Percentiles rank a stretch among this genome's conserved stretches.
phyloP scores from a whole-genome alignment of 352 stramenopile species.

The Phytophthora colocasiae region DNA sequence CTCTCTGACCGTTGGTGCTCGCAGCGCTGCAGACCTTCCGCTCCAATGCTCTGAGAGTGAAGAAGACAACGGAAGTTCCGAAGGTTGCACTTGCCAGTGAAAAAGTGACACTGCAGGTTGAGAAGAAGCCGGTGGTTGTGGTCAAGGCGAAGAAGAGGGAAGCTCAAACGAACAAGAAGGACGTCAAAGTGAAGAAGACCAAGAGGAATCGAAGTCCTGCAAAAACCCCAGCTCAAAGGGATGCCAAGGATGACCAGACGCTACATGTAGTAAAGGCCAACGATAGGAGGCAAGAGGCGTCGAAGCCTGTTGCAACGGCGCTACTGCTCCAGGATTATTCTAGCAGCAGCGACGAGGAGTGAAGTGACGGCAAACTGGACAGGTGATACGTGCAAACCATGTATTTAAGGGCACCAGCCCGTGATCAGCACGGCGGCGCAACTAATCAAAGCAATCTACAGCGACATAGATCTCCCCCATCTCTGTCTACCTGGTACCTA shows the following conservation, averaged over 20 bases:
- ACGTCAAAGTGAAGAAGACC: slow-evolving; percentile 25
- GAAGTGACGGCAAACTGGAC: background rate
- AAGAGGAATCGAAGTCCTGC: slow-evolving; percentile 20
- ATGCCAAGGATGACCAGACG: background rate
- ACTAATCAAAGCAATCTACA: slow-evolving; percentile 42
- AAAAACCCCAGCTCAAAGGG: background rate
- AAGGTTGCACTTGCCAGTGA: slow-evolving; percentile 8
- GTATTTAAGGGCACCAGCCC: slow-evolving; percentile 21
- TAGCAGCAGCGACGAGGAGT: slow-evolving; percentile 58
- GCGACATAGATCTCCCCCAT: slow-evolving; percentile 17
- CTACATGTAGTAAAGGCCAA: background rate
- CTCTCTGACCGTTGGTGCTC: slow-evolving; percentile 10
- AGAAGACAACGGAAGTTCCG: slow-evolving; percentile 41
- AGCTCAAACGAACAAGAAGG: background rate
- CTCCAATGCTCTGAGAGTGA: slow-evolving; percentile 64
- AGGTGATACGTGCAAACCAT: slow-evolving; percentile 23
- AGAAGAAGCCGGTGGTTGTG: slow-evolving; percentile 14
- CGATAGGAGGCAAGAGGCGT: background rate
- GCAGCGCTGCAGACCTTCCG: slow-evolving; percentile 72
- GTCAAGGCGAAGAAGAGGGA: slow-evolving; percentile 70
- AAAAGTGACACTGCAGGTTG: background rate
- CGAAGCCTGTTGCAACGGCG: background rate
- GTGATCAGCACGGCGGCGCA: slow-evolving; percentile 20
- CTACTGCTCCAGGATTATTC: slow-evolving; percentile 63
- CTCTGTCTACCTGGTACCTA: slow-evolving; percentile 27